A percentile compares a stretch with the other conserved stretches of the same genome.
These are phyloP conservation scores for Brassica juncea DNA, from an alignment of 345 rosid genomes.

Conservation along the genomic window DNA sequence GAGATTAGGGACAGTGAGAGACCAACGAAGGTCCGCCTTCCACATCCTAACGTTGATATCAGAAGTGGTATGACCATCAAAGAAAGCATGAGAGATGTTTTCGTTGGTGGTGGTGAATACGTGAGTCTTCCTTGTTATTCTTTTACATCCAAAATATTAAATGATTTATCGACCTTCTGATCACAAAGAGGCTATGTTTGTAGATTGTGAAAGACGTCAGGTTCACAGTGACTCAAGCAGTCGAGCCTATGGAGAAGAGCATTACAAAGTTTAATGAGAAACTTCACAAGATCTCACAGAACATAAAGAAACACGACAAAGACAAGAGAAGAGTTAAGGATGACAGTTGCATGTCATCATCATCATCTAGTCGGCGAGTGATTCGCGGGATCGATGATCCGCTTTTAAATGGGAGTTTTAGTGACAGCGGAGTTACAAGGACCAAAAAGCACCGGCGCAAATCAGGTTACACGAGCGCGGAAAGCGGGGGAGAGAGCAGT, in stretches of 20 bases:
- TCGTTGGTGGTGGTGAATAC: constrained; percentile 89
- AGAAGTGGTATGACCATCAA: constrained; percentile 88
- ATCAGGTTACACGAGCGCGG: constrained; percentile 75
- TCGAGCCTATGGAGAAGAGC: constrained; percentile 95
- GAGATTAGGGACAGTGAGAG: constrained; percentile 97
- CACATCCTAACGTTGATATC: constrained; percentile 68
- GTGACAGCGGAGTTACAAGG: constrained; percentile 72
- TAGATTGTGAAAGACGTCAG: constrained; percentile 94
- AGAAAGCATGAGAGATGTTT: constrained; percentile 87
- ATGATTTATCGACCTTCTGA: constrained; percentile 4
- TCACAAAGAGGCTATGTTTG: constrained; percentile 26
- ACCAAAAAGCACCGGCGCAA: constrained; percentile 71
- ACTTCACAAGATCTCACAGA: constrained; percentile 80
- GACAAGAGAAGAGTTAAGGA: constrained; percentile 81
- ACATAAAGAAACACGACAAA: constrained; percentile 81
- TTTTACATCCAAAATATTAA: neutral
- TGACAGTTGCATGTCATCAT: constrained; percentile 75
- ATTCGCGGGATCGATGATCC: constrained; percentile 97
- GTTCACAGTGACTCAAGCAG: constrained; percentile 95
- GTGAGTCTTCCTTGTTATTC: constrained; percentile 54
- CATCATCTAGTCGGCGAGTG: constrained; percentile 64
- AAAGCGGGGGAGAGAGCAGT: constrained; percentile 98
- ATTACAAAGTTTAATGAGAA: constrained; percentile 87
- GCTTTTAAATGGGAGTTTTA: constrained; percentile 80
- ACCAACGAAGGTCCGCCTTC: constrained; percentile 91